Percentiles rank a stretch among this genome's conserved stretches.
Conservation (phyloP, 768 basidiomycete species). For the Clavaria fumosa region DNA sequence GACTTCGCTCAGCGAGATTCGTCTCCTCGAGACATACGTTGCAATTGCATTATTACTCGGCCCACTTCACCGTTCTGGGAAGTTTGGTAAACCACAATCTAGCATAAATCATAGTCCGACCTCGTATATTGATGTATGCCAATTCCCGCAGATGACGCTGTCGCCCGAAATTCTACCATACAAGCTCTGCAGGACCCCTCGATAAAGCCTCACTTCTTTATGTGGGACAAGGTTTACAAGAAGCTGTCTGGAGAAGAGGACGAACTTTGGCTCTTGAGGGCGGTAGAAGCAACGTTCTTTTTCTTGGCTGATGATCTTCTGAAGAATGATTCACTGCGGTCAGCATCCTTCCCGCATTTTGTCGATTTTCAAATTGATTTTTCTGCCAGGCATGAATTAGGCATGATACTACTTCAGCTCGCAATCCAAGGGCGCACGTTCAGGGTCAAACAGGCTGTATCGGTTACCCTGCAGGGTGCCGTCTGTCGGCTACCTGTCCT, state of each 20-base stretch:
- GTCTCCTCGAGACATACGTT: slow-evolving; percentile 77
- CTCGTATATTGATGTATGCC: slow-evolving; percentile 8
- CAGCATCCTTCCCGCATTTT: no score
- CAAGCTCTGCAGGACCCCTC: slow-evolving; percentile 30
- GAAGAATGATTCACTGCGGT: slow-evolving; percentile 45
- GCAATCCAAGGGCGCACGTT: slow-evolving; percentile 42
- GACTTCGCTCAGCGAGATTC: slow-evolving; percentile 43
- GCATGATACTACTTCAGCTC: slow-evolving; percentile 53
- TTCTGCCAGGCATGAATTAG: slow-evolving; percentile 37
- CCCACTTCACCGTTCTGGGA: slow-evolving; percentile 32
- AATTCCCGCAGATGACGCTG: slow-evolving; percentile 23
- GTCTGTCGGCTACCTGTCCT: slow-evolving; percentile 29
- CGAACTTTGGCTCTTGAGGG: slow-evolving; percentile 63
- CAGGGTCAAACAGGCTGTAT: slow-evolving; percentile 34
- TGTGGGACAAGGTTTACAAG: slow-evolving; percentile 80
- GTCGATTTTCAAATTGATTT: no score
- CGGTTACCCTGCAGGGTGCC: slow-evolving; percentile 26
- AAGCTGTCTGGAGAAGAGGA: slow-evolving; percentile 48
- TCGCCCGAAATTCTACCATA: slow-evolving; percentile 32
- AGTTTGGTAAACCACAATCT: slow-evolving; percentile 32
- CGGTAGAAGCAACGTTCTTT: slow-evolving; percentile 33
- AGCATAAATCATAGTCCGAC: slow-evolving; percentile 4
- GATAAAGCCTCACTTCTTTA: slow-evolving; percentile 69
- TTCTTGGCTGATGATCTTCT: slow-evolving; percentile 34
- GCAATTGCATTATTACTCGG: slow-evolving; percentile 55